Base-by-base conservation (phyloP, 176 grass and related monocot species). In the Oryza nivara region DNA sequence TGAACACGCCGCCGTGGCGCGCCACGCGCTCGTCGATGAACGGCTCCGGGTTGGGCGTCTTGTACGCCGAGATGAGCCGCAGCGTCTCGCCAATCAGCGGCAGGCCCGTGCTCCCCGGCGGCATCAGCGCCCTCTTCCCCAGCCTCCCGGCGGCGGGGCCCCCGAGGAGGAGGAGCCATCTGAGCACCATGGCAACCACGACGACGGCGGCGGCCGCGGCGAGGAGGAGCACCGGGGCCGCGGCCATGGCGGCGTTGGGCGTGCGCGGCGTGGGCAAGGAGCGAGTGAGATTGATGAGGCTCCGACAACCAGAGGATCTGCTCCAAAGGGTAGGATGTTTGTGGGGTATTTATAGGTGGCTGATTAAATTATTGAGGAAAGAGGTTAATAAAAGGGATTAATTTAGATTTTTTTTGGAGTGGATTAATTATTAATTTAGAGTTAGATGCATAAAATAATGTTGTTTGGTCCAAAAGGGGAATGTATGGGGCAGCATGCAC, bases 11-110 rank as follows among this genome's bases (percentile, higher is more conserved):
- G 25, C 92, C 95, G 75, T 94, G 82, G 23, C 78, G 88, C 79
- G 84, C 86, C 79, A 97, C 88, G 23, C 92, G 92, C 82, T 88
- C 89, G 28, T 89, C 89, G 78, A 94, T 94, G 90, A 97, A 97
- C 7, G 95, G 92, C 82, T 97, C 95, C 41, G 92, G 95, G 84
- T 97, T 66, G 75, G 93, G 90, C 25, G 88, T 90, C 86, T 93
- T 94, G 92, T 97, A 97, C 7, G 96, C 96, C 0, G 93, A 85
- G 74, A 99, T 96, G 66, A 99, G 86, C 12, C 84, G 88, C 74
- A 99, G 86, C 17, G 96, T 94, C 96, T 99, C 96, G 35, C 96
- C 93, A 26, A 99, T 73, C 49, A 99, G 25, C 46, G 96, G 96
- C 56, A 99, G 78, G 0, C 91, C 93, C 48, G 87, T 90, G 61